Percentiles rank a stretch among this genome's conserved stretches.
Conservation (phyloP, 768 basidiomycete genomes). For the Lactarius hengduanensis region DNA sequence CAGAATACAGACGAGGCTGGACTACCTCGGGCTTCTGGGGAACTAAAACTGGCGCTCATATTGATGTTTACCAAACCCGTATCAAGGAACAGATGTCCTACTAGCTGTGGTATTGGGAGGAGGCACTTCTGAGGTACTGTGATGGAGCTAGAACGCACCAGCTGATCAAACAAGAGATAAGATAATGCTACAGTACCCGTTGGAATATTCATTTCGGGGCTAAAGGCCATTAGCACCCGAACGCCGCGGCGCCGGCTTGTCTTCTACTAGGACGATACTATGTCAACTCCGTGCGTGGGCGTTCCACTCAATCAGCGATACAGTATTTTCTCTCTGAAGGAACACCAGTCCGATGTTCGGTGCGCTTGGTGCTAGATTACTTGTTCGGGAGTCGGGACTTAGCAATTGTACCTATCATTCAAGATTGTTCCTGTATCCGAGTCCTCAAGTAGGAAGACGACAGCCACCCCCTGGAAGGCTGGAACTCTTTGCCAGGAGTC, state of each 20-base stretch:
- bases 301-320: not conserved
- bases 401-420: not conserved
- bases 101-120: not conserved
- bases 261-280: not conserved
- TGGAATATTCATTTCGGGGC: not conserved
- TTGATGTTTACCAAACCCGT: not conserved
- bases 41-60: not conserved
- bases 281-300: not conserved
- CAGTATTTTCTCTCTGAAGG: not conserved
- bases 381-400: not conserved
- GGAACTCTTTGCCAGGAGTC: not conserved
- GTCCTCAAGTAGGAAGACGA: not conserved
- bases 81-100: not conserved
- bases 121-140: not conserved
- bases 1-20: not conserved
- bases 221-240: not conserved
- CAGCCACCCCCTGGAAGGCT: not conserved
- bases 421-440: not conserved
- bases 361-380: not conserved
- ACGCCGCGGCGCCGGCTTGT: not conserved
- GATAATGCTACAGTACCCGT: not conserved
- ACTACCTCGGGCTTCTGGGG: not conserved
- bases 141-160: not conserved
- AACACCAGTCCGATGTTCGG: not conserved
- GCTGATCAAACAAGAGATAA: not conserved